phyloP scores from a whole-genome alignment of 805 yeast species.

The Wickerhamiella azyma region DNA sequence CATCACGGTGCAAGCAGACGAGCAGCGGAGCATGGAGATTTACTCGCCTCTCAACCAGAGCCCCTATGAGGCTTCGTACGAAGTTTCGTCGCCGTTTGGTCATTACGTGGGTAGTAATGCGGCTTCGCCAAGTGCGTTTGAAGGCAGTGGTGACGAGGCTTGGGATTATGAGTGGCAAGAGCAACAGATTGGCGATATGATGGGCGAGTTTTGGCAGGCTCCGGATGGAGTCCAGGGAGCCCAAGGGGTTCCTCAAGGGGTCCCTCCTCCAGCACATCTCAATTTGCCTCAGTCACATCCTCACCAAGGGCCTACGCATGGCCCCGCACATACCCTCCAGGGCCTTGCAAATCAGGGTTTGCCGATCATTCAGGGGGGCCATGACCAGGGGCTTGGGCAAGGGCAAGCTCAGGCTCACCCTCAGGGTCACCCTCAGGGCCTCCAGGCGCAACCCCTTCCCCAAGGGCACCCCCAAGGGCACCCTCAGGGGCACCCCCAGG shows the following conservation, averaged over 20 bases:
- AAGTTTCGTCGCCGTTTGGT: not conserved
- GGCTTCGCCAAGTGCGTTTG: not conserved
- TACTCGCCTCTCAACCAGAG: slow-evolving; percentile 5
- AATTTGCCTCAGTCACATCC: too few species aligned
- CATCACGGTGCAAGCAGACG: slow-evolving; percentile 6
- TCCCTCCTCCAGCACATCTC: too few species aligned
- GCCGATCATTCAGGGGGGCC: too few species aligned
- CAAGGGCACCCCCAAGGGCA: not conserved
- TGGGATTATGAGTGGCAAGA: not conserved
- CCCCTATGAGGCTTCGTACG: slow-evolving; percentile 2
- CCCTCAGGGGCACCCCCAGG: not conserved
- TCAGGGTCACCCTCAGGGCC: not conserved
- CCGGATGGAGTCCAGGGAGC: too few species aligned
- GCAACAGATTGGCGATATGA: not conserved
- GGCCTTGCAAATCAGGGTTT: too few species aligned
- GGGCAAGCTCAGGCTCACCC: not conserved
- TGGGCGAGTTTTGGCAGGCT: not conserved
- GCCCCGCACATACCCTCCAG: too few species aligned
- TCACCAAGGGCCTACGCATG: too few species aligned
- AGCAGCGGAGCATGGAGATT: not conserved
- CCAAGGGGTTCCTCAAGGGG: too few species aligned
- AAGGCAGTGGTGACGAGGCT: not conserved
- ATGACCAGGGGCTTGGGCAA: not conserved
- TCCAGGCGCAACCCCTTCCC: too few species aligned
- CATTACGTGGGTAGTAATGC: not conserved